These are phyloP conservation scores for Fallopia convolvulus DNA, from an alignment of 148 eudicot genomes.

Conservation along the genomic window DNA sequence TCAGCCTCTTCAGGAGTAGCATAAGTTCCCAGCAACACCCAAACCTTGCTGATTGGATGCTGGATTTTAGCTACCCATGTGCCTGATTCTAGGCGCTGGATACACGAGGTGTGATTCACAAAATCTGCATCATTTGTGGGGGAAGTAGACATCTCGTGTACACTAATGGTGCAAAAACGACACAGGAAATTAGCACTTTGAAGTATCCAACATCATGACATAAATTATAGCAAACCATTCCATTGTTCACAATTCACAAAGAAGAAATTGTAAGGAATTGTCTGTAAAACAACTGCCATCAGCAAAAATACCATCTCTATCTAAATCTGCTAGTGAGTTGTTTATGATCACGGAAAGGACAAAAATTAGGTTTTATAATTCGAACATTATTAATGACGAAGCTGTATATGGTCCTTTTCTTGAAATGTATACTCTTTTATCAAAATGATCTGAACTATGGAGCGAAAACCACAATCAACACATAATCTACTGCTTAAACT, in stretches of 20 bases:
- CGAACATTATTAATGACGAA: no score
- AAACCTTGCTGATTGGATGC: background rate
- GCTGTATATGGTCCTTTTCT: no score
- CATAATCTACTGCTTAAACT: background rate
- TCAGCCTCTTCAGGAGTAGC: background rate
- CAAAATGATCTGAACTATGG: background rate
- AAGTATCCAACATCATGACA: background rate
- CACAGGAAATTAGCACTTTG: background rate
- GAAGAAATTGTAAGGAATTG: background rate
- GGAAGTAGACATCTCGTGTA: background rate
- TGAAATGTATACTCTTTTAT: background rate
- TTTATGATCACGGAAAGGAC: background rate
- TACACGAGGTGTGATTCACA: background rate
- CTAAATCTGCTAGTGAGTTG: background rate
- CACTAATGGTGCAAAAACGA: background rate
- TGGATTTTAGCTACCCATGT: background rate
- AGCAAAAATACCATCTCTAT: background rate
- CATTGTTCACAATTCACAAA: no score
- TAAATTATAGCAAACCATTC: background rate
- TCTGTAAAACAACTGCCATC: background rate
- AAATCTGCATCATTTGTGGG: background rate
- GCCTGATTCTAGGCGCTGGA: background rate
- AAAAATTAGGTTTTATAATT: no score
- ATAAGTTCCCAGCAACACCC: background rate
- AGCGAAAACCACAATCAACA: background rate